Base-by-base conservation (phyloP, 2,329 filamentous ascomycete genomes). In the Botrytis fabae region DNA sequence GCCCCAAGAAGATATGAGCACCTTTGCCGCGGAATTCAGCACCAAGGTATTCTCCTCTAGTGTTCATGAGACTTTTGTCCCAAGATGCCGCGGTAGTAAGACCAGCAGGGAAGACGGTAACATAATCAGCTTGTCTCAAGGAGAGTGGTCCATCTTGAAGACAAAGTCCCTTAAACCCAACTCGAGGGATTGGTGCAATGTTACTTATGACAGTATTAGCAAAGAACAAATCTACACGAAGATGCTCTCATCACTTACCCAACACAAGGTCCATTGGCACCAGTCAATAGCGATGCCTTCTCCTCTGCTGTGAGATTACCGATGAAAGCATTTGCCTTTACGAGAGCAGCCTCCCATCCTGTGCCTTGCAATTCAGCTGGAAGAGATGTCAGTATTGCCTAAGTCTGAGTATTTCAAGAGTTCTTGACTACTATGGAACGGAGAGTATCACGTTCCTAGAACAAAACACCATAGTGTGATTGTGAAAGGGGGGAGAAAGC, bases 281-380 rank as follows among this genome's bases (percentile, higher is more conserved):
- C 77, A 59, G 75, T 78, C 20, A 77, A 73, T 60, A 78, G 63
- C 22, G 69, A 71, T 51, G 90, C 89, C 83, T 95, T 95, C 80
- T 95, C 92, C 3, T 91, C 92, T 71, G 94, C 81, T 0, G 92
- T 94, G 90, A 95, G 92, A 66, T 88, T 87, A 71, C 88, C 87
- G 28, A 95, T 92, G 38, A 94, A 81, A 4, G 84, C 82, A 72
- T 89, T 86, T 1, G 92, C 92, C 78, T 92, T 93, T 68, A 82
- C 82, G 78, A 94, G 94, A 78, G 91, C 92, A 35, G 87, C 87
- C 38, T 84, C 84, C 93, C 92, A 95, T 28, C 75, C 74, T 59
- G 63, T 42, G 20, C 62, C 70, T 60, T 72, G 51, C n/a, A 62
- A 63, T 62, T 59, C 73, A 74, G 54, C 73, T 78, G 22, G 69